phyloP scores from a whole-genome alignment of 1,139 yeast species.

The Geotrichum reessii region DNA sequence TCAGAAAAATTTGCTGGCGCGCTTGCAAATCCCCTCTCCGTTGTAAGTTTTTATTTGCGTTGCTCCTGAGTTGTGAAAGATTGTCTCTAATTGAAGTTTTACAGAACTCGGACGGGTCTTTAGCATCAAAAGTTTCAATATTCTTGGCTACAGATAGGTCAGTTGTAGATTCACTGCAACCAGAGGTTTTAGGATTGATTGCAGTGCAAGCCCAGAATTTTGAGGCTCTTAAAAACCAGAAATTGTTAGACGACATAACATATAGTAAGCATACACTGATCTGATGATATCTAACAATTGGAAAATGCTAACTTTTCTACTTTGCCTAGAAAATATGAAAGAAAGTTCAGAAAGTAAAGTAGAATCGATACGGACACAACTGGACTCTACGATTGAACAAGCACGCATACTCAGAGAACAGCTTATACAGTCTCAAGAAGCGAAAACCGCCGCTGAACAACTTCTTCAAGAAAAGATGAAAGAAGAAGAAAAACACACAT shows the following conservation, averaged over 20 bases:
- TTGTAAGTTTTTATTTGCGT: not conserved
- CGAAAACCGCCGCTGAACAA: constrained; percentile 32
- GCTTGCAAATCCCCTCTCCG: not conserved
- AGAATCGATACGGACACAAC: constrained; percentile 35
- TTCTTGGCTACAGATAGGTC: constrained; percentile 1
- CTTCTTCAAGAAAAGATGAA: constrained; percentile 26
- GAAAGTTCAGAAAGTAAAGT: constrained; percentile 31
- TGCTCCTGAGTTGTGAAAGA: not conserved
- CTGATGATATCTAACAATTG: constrained; percentile 32
- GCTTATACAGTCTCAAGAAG: constrained; percentile 32
- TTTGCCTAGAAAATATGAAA: constrained; percentile 5
- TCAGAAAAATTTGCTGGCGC: not conserved
- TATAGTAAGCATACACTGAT: constrained; percentile 35
- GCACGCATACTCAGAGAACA: constrained; percentile 23
- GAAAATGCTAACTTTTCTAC: not conserved
- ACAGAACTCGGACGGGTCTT: not conserved
- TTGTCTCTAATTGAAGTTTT: not conserved
- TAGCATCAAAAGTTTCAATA: constrained; percentile 1
- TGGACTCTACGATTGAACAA: constrained; percentile 1
- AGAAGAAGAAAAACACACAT: constrained; percentile 15
- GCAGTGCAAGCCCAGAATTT: constrained; percentile 44
- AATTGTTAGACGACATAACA: constrained; percentile 45
- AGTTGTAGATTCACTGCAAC: not conserved
- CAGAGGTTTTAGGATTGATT: constrained; percentile 32
- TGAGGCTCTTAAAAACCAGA: constrained; percentile 48